These are phyloP conservation scores for Hordeum vulgare DNA, from an alignment of 176 grass and related monocot species.

Conservation along the genomic window MorexV3_pseudomolecules_assembly NC_058520.1:518816914-518817413, in stretches of 20 bases:
- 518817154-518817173: too few species aligned
- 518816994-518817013: not conserved
- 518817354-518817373: not conserved
- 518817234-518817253: not conserved
- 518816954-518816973: not conserved
- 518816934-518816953: not conserved
- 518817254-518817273: constrained; percentile 24
- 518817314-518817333: not conserved
- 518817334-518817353: not conserved
- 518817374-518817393: not conserved
- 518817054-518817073: not conserved
- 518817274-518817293: constrained; percentile 17
- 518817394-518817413: not conserved
- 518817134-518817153: too few species aligned
- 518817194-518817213: not conserved
- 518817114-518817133: too few species aligned
- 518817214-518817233: not conserved
- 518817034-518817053: not conserved
- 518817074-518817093: not conserved
- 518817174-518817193: not conserved
- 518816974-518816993: not conserved
- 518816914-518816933: not conserved
- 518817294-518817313: constrained; percentile 10
- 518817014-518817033: not conserved
- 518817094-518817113: too few species aligned